Base-by-base conservation (phyloP, 1,284 basidiomycete genomes). In the Cryptococcus depauperatus region DNA sequence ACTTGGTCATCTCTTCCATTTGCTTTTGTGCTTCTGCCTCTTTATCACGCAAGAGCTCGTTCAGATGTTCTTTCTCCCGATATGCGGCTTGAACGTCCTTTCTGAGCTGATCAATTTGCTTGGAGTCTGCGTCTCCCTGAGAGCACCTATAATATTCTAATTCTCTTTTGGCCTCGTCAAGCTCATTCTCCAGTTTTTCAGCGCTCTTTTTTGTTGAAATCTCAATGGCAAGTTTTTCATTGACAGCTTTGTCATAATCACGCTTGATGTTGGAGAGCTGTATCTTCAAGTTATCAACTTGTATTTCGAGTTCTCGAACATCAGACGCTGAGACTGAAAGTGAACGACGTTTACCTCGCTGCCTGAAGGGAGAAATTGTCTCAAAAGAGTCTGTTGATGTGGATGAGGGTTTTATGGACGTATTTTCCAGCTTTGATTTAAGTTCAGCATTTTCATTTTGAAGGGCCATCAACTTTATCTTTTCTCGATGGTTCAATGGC, bases 191-290 rank as follows among this genome's bases (percentile, higher is more conserved):
- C 22, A 70, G 39, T 1, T 50, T 59, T 14, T 65, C 63, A 9
- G 63, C 51, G 19, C 60, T 59, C 25, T 58, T 57, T 22, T 55
- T 56, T 4, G 55, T 43, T 1, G 54, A 44, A n/a, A 61, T 52
- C 50, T 71, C 64, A 1, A 61, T 26, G 0, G 67, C 66, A 38
- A 71, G 56, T 40, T 64, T 64, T 46, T 65, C 62, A 52, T 73
- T 73, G 29, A 67, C 61, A 4, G 64, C 57, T 43, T 68, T 64
- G 51, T 70, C 57, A 14, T 64, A 50, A 9, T 62, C 61, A 2
- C 50, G 46, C 30, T 58, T 57, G 3, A 56, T 50, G 3, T 32
- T 54, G 0, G 56, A 48, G 3, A 70, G 51, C 44, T 70, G 62
- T 8, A 48, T 44, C 44, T 56, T 51, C n/a, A 68, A 43, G 0